phyloP scores from a whole-genome alignment of 129 eudicot genomes.

The Logfia minima region DNA sequence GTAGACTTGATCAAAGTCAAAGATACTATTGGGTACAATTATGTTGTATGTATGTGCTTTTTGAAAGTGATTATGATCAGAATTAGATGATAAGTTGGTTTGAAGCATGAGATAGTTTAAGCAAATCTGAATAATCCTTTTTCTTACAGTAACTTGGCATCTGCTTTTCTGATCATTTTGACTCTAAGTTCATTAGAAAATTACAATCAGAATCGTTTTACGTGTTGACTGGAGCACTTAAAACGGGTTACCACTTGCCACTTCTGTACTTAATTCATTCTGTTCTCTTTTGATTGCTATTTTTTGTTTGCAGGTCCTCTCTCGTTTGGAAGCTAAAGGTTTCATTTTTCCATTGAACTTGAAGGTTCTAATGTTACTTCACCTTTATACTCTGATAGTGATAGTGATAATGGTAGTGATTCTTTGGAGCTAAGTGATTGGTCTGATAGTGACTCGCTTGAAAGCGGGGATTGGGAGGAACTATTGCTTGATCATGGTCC shows the following conservation, averaged over 20 bases:
- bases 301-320: slow-evolving; percentile 24
- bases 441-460: background rate
- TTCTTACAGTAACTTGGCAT: too few relatives aligned
- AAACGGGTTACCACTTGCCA: too few relatives aligned
- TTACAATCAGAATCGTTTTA: too few relatives aligned
- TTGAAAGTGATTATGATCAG: background rate
- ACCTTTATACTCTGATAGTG: slow-evolving; percentile 15
- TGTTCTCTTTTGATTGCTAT: background rate
- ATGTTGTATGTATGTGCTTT: background rate
- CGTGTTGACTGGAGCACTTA: too few relatives aligned
- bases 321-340: slow-evolving; percentile 9
- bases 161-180: too few relatives aligned
- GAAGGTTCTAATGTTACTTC: slow-evolving; percentile 20
- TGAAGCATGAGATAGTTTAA: too few relatives aligned
- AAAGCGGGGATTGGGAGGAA: background rate
- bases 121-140: too few relatives aligned
- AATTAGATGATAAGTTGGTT: too few relatives aligned
- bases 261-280: too few relatives aligned
- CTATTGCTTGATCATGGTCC: background rate
- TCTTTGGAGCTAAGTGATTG: too few relatives aligned
- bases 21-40: background rate
- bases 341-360: background rate
- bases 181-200: too few relatives aligned
- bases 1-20: background rate
- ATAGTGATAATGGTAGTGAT: too few relatives aligned